These are phyloP conservation scores for Paecilomyces niveus DNA, from an alignment of 2,329 filamentous ascomycete species.

Conservation along the genomic window DNA sequence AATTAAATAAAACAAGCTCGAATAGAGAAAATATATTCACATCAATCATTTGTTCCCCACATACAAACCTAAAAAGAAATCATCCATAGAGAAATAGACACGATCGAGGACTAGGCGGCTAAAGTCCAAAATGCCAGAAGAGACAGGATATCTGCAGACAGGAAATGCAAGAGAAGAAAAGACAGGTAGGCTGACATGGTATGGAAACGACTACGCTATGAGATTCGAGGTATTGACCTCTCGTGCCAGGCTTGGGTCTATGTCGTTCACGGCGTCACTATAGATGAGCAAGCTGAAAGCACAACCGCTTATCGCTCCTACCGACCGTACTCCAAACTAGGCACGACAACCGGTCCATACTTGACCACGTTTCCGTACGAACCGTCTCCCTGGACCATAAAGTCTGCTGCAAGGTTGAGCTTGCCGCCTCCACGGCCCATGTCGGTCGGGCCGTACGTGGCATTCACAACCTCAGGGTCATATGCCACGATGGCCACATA, in stretches of 20 bases:
- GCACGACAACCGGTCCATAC: conserved; percentile 93
- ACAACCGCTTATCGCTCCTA: too few relatives aligned
- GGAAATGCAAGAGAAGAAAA: not conserved
- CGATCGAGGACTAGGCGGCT: too few relatives aligned
- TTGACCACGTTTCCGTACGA: conserved; percentile 78
- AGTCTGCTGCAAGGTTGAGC: conserved; percentile 87
- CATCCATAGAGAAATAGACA: too few relatives aligned
- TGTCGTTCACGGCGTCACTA: not conserved
- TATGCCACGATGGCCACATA: conserved; percentile 92
- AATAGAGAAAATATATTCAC: not conserved
- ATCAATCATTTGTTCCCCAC: too few relatives aligned
- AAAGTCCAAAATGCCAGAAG: not conserved
- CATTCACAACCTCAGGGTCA: conserved; percentile 70
- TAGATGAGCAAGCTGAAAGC: not conserved
- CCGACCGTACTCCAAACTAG: conserved; percentile 56
- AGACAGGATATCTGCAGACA: not conserved
- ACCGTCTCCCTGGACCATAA: conserved; percentile 90
- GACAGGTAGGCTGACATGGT: not conserved
- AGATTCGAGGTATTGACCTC: not conserved
- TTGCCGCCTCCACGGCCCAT: conserved; percentile 36
- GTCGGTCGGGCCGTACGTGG: conserved; percentile 29
- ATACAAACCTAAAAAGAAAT: too few relatives aligned
- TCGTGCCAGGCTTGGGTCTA: not conserved
- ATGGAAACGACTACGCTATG: not conserved
- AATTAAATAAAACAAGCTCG: too few relatives aligned